phyloP scores from a whole-genome alignment of 495 filamentous ascomycete species.

The Podospora australis region DNA sequence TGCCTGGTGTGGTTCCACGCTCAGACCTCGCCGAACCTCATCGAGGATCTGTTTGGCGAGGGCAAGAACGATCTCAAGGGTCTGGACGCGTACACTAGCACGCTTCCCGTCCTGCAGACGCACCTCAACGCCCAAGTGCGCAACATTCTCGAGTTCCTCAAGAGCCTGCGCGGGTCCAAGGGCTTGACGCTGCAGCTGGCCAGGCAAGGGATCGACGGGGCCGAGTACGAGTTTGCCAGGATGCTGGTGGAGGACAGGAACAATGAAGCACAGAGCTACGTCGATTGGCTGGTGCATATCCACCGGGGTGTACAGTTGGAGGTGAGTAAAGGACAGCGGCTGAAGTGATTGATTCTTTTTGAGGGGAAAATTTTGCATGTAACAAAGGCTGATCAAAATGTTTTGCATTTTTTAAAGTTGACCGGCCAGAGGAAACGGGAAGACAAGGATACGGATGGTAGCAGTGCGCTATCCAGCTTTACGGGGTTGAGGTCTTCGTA shows the following conservation, averaged over 20 bases:
- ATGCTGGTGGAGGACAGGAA: constrained; percentile 91
- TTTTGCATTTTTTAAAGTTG: constrained; percentile 38
- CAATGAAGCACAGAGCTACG: constrained; percentile 94
- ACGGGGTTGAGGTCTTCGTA: constrained; percentile 66
- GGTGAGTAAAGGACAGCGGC: constrained; percentile 38
- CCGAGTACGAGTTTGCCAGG: constrained; percentile 93
- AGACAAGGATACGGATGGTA: constrained; percentile 50
- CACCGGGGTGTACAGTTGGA: constrained; percentile 90
- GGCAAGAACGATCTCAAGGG: constrained; percentile 61
- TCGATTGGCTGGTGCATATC: constrained; percentile 96
- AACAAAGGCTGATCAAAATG: neutral
- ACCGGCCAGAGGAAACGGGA: constrained; percentile 73
- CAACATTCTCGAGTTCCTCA: constrained; percentile 84
- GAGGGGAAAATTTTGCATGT: neutral
- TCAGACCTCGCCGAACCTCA: constrained; percentile 66
- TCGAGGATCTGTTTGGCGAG: constrained; percentile 85
- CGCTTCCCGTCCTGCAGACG: constrained; percentile 73
- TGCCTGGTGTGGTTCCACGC: constrained; percentile 88
- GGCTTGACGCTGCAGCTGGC: constrained; percentile 85
- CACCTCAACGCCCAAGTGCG: constrained; percentile 93
- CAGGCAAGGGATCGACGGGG: constrained; percentile 86
- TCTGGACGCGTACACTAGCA: constrained; percentile 74
- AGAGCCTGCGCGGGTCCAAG: constrained; percentile 75
- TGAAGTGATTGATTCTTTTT: neutral
- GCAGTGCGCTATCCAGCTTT: constrained; percentile 49